Conservation (phyloP, 176 grass and related monocot genomes). For the Triticum turgidum region DNA sequence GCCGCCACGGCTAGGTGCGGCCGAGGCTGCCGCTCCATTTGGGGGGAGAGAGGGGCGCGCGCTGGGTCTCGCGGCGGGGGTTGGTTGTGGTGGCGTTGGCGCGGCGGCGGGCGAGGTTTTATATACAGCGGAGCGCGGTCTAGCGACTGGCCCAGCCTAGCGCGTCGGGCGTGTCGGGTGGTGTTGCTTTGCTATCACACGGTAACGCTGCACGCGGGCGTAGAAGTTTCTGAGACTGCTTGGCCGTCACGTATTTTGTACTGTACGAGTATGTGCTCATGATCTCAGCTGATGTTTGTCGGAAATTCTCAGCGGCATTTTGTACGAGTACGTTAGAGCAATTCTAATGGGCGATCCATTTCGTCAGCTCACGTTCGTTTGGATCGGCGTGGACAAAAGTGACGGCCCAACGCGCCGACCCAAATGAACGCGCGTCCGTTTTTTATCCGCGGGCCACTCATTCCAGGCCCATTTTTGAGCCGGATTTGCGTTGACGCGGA, state of each 20-base stretch:
- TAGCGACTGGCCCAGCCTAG: background rate
- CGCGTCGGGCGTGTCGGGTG: background rate
- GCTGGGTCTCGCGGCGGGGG: background rate
- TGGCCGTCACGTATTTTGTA: background rate
- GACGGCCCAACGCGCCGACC: too few relatives aligned
- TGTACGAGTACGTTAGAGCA: too few relatives aligned
- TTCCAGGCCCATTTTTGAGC: too few relatives aligned
- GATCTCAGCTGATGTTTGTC: background rate
- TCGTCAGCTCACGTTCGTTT: too few relatives aligned
- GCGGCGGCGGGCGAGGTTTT: conserved; percentile 20
- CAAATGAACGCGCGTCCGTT: too few relatives aligned
- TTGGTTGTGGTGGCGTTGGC: background rate
- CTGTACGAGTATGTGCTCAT: background rate
- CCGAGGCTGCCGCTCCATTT: conserved; percentile 16
- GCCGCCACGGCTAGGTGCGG: conserved; percentile 22
- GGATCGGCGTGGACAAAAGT: too few relatives aligned
- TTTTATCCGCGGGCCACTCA: too few relatives aligned
- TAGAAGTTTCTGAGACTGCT: background rate
- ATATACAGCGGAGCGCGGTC: conserved; percentile 7
- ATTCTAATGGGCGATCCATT: too few relatives aligned
- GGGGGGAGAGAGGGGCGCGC: too few relatives aligned
- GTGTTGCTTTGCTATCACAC: background rate
- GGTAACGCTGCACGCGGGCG: background rate
- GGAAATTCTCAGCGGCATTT: background rate
- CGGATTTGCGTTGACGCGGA: too few relatives aligned